These are phyloP conservation scores for Ustilago hordei DNA, from an alignment of 1,284 basidiomycete species.

Conservation along the genomic window DNA sequence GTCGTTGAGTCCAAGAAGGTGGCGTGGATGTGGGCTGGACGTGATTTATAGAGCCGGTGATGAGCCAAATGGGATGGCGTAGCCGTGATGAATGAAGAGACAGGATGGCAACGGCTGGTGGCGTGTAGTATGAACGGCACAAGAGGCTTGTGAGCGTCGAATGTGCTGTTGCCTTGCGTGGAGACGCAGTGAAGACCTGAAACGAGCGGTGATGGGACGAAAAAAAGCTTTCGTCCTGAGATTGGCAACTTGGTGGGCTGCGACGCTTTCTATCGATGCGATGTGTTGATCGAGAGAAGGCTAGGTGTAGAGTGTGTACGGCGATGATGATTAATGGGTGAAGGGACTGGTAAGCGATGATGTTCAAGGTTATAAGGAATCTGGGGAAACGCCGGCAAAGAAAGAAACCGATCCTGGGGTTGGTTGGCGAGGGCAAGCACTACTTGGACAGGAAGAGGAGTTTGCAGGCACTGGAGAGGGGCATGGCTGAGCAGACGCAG, in stretches of 20 bases:
- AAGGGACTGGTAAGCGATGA: not conserved
- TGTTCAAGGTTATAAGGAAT: slow-evolving; percentile 21
- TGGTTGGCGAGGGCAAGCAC: not conserved
- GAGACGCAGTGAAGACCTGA: not conserved
- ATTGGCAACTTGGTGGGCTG: not conserved
- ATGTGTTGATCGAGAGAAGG: not conserved
- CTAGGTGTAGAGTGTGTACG: not conserved
- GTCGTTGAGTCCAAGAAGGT: not conserved
- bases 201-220: not conserved
- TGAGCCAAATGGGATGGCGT: not conserved
- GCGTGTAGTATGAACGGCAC: not conserved
- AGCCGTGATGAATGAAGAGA: not conserved
- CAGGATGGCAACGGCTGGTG: too few relatives aligned
- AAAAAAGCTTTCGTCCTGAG: not conserved
- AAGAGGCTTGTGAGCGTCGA: not conserved
- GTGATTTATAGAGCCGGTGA: slow-evolving; percentile 3
- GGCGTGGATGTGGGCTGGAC: not conserved
- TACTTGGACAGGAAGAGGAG: slow-evolving; percentile 8
- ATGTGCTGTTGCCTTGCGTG: not conserved
- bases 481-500: not conserved
- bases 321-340: not conserved
- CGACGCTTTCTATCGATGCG: not conserved
- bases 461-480: slow-evolving; percentile 7
- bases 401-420: slow-evolving; percentile 4
- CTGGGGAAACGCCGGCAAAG: slow-evolving; percentile 5